Evolutionary conservation across 192 early-diverging fungal genomes (phyloP), one percentile per base, ranked within the genome.

Genomic region (Rhizophlyctis rosea): DNA sequence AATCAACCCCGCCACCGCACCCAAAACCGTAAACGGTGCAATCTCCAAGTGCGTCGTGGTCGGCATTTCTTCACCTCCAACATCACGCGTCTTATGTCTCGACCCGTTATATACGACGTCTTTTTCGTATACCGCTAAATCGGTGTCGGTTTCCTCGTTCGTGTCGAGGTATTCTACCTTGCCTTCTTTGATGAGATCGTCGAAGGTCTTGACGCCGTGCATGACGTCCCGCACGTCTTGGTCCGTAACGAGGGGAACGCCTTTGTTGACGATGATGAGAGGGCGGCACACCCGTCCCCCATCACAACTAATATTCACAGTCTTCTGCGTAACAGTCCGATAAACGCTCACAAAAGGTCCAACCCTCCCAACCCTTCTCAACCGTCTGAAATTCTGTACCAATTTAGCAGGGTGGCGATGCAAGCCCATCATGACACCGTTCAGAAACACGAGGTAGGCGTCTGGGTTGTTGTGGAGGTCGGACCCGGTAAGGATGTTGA

Each of bases 1-100:
- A 85, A 98, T 96, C 47, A 98, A 73, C 4, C 94, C 94, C n/a
- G 96, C 96, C 16, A 97, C 94, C 21, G 92, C 93, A 47, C 96
- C 96, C 47, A 98, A 81, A 47, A 98, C 81, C 35, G 93, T 95
- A 60, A 96, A 96, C 21, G 94, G 92, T 48, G 94, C 91, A 59
- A 98, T 98, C 72, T 98, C 96, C 5, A 95, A 74, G 75, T 98
- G 96, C 4, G 94, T 96, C 3, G 90, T 90, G 68, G 94, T 87
- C 31, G 81, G 82, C 16, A 62, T 35, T 24, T 63, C 54, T 18
- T 44, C 39, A 18, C 28, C 14, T 23, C 63, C n/a, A 33, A 54
- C 7, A 25, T 27, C 11, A 7, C 14, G 18, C 59, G 4, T 4
- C 21, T 34, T 50, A 18, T 61, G 53, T 9, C 59, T 61, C 1